Percentiles rank a stretch among this genome's conserved stretches.
Conservation (phyloP, 2,329 filamentous ascomycete species). For the Pseudopyrenochaeta lycopersici region DNA sequence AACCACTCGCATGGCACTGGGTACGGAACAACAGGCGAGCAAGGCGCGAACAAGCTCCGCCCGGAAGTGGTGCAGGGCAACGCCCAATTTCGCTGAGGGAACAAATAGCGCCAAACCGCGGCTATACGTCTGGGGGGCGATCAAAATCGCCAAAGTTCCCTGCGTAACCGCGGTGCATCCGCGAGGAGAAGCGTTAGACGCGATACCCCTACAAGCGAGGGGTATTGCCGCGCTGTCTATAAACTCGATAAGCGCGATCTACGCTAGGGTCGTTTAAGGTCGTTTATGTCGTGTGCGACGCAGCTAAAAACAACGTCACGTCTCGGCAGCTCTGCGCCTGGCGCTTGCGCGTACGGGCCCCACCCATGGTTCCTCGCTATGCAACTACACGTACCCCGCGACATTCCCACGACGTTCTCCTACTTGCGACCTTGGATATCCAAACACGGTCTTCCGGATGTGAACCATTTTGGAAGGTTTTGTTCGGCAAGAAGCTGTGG, state of each 20-base stretch:
- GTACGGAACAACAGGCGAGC: constrained; percentile 4
- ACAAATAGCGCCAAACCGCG: constrained; percentile 20
- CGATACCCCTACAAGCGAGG: constrained; percentile 15
- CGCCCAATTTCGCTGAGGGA: neutral
- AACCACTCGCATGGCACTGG: constrained; percentile 23
- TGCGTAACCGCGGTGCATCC: constrained; percentile 19
- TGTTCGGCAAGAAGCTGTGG: no score
- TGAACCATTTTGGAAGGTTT: no score
- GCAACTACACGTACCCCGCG: no score
- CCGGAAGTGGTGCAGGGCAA: neutral
- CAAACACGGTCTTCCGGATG: neutral
- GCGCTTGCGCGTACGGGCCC: neutral
- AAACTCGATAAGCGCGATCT: constrained; percentile 23
- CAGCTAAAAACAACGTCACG: constrained; percentile 29
- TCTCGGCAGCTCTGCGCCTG: constrained; percentile 1
- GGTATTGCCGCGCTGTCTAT: constrained; percentile 11
- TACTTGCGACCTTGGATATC: neutral
- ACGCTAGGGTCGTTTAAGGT: constrained; percentile 12
- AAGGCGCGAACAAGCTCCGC: constrained; percentile 3
- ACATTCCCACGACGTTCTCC: neutral
- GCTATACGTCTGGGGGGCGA: constrained; percentile 6
- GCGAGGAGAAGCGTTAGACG: constrained; percentile 13
- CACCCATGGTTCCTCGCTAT: neutral
- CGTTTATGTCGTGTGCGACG: constrained; percentile 18
- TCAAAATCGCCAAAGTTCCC: constrained; percentile 13